phyloP scores from a whole-genome alignment of 768 basidiomycete genomes.

The Postia placenta region DNA sequence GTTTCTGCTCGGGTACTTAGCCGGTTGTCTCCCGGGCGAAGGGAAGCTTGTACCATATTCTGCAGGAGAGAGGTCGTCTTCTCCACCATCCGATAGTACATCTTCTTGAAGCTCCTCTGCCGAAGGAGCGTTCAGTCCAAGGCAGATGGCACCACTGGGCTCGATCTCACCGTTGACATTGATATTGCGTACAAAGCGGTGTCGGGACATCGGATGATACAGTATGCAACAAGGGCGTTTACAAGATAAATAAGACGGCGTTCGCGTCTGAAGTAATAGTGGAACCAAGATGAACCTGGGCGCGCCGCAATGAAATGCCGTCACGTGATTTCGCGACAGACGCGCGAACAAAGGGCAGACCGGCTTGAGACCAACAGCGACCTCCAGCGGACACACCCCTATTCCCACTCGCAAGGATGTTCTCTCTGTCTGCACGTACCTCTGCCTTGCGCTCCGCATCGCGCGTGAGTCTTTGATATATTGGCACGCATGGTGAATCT shows the following conservation, averaged over 20 bases:
- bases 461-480: background rate
- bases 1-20: conserved; percentile 34
- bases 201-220: conserved; percentile 70
- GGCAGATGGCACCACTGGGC: background rate
- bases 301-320: background rate
- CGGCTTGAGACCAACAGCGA: no score
- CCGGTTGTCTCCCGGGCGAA: background rate
- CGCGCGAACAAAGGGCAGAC: no score
- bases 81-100: conserved; percentile 70
- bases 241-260: background rate
- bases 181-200: conserved; percentile 83
- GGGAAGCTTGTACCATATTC: conserved; percentile 68
- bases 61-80: conserved; percentile 75
- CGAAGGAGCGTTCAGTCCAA: conserved; percentile 1
- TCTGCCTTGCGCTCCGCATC: background rate
- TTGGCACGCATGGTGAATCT: background rate
- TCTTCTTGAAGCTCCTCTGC: conserved; percentile 87
- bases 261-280: background rate
- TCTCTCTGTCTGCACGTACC: background rate
- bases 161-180: conserved; percentile 57
- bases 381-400: no score
- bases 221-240: conserved; percentile 12
- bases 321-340: background rate
- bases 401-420: background rate
- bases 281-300: background rate